Evolutionary conservation across 306 rosid species (phyloP), one percentile per base, ranked within the genome.

Genomic region (Cucumis melo): DNA sequence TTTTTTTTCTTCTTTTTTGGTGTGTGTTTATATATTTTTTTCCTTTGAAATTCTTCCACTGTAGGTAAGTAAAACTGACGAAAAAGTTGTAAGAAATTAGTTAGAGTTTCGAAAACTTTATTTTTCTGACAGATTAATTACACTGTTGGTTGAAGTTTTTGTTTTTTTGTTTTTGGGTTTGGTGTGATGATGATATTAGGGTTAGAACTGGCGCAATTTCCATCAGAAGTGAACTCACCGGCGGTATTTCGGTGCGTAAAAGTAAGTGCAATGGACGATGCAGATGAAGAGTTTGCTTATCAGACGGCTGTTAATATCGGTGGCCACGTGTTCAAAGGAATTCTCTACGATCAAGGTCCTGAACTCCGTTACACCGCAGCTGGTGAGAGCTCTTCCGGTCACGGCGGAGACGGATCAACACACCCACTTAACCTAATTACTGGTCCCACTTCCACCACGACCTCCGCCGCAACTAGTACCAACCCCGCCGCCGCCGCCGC

Each of bases 261-360:
- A 81, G 96, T 95, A 20, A 95, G 91, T 79, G 86, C 96, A 36
- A 83, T 95, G 89, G 96, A 92, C 78, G 91, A 89, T 65, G 83
- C 82, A 15, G 97, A 90, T 10, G 99, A 95, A n/a, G 90, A 93
- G 61, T 90, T 83, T 75, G 99, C 97, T 15, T 95, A 92, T 83
- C 98, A 95, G 82, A 90, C 99, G 19, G 96, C 98, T 9, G 89
- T 95, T 29, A 95, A 89, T 87, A 95, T 95, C 62, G 96, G 96
- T 78, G 99, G 99, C 5, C 95, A 91, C 64, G 88, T 92, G 48
- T 95, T 92, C 93, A 95, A 88, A 71, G 99, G 99, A 77, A 88
- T 95, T 83, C 91, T 95, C 39, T 95, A 95, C 59, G 98, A 95
- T 64, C 97, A 92, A 81, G 98, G 99, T 10, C 78, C 67, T 0